Conservation (phyloP, 2,329 filamentous ascomycete species). For the Monosporascus ibericus region DNA sequence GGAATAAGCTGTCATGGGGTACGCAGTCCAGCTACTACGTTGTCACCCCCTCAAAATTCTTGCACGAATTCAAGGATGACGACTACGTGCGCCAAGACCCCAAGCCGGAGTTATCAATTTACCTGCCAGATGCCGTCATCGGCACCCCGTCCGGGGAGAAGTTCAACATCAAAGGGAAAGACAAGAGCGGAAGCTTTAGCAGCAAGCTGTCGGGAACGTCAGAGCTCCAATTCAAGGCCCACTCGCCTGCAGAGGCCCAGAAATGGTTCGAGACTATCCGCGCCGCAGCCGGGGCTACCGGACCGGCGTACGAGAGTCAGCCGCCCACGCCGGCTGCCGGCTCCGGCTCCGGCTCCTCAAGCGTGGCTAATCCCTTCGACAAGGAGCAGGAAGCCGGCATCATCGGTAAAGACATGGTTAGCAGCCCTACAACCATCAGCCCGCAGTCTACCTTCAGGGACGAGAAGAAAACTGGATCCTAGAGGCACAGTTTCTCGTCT, state of each 20-base stretch:
- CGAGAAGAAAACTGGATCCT: slow-evolving; percentile 17
- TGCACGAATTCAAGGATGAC: slow-evolving; percentile 95
- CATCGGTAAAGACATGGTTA: slow-evolving; percentile 26
- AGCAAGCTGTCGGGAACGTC: slow-evolving; percentile 74
- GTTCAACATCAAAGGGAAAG: slow-evolving; percentile 94
- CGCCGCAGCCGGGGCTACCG: slow-evolving; percentile 48
- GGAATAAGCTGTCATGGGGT: slow-evolving; percentile 72
- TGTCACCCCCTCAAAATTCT: slow-evolving; percentile 77
- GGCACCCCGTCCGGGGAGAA: slow-evolving; percentile 68
- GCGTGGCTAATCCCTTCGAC: slow-evolving; percentile 22
- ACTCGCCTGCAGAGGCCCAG: slow-evolving; percentile 70
- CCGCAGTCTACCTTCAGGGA: slow-evolving; percentile 14
- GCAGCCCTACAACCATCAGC: slow-evolving; percentile 22
- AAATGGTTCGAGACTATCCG: slow-evolving; percentile 78
- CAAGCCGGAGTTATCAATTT: slow-evolving; percentile 80
- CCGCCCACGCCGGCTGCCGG: slow-evolving; percentile 28
- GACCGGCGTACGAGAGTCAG: slow-evolving; percentile 27
- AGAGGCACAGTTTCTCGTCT: slow-evolving; percentile 10
- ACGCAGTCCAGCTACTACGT: slow-evolving; percentile 84
- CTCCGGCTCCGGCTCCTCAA: slow-evolving; percentile 7
- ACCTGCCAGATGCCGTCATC: slow-evolving; percentile 82
- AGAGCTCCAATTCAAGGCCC: slow-evolving; percentile 83
- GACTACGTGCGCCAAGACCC: slow-evolving; percentile 68
- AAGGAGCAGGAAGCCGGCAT: slow-evolving; percentile 44
- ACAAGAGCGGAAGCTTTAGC: slow-evolving; percentile 72